Percentiles rank a stretch among this genome's conserved stretches.
Conservation (phyloP, 371 early-diverging fungal genomes). For the Saksenaea oblongispora region DNA sequence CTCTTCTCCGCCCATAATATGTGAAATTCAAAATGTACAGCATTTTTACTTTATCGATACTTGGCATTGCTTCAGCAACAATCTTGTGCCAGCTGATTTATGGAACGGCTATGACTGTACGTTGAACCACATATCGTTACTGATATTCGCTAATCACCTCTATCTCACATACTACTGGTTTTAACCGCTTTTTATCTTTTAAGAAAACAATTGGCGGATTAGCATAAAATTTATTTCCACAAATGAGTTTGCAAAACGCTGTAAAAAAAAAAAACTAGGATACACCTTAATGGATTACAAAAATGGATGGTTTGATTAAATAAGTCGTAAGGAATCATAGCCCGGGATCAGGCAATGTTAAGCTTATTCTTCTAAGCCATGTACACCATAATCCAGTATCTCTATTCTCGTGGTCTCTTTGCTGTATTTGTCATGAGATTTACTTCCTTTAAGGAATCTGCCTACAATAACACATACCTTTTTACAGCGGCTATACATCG, state of each 20-base stretch:
- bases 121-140: too few relatives aligned
- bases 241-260: neutral
- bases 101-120: too few relatives aligned
- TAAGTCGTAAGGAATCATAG: neutral
- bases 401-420: slow-evolving; percentile 19
- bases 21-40: too few relatives aligned
- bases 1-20: too few relatives aligned
- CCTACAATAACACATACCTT: slow-evolving; percentile 38
- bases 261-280: neutral
- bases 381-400: slow-evolving; percentile 23
- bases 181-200: too few relatives aligned
- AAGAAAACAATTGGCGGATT: too few relatives aligned
- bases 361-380: slow-evolving; percentile 10
- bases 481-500: slow-evolving; percentile 88
- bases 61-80: too few relatives aligned
- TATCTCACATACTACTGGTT: too few relatives aligned
- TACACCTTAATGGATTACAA: neutral
- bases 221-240: too few relatives aligned
- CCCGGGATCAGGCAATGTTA: neutral
- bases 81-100: too few relatives aligned
- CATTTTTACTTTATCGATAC: too few relatives aligned
- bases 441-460: neutral
- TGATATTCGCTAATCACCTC: too few relatives aligned
- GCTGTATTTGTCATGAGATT: neutral
- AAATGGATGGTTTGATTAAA: neutral